phyloP scores from a whole-genome alignment of 2,329 filamentous ascomycete species.

The Venturia pyrina region DNA sequence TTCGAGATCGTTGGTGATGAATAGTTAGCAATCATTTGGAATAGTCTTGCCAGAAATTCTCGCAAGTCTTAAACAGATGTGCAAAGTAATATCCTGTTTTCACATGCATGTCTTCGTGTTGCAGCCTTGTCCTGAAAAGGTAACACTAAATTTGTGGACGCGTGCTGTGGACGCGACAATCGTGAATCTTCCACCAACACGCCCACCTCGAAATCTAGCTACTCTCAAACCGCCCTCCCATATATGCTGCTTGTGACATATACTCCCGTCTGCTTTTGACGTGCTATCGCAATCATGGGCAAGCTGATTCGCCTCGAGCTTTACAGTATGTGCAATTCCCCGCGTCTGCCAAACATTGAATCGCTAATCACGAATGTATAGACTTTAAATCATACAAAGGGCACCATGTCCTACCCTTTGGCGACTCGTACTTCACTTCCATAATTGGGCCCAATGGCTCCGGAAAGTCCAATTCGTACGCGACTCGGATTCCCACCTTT shows the following conservation, averaged over 20 bases:
- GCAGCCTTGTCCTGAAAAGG: neutral
- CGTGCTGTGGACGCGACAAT: neutral
- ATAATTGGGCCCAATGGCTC: conserved; percentile 99
- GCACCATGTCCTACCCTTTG: conserved; percentile 86
- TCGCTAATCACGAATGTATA: conserved; percentile 29
- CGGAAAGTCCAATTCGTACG: conserved; percentile 94
- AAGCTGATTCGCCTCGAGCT: conserved; percentile 93
- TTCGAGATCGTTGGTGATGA: neutral
- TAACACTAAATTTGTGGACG: neutral
- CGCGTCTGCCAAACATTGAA: conserved; percentile 9
- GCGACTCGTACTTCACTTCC: conserved; percentile 97
- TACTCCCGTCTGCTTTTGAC: neutral
- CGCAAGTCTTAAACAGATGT: neutral
- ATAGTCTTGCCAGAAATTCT: neutral
- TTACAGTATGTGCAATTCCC: conserved; percentile 58
- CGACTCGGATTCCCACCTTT: conserved; percentile 17
- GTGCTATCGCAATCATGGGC: conserved; percentile 52
- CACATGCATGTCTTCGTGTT: neutral
- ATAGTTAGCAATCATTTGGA: neutral
- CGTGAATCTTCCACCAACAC: neutral
- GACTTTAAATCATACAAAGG: conserved; percentile 99
- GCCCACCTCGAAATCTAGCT: neutral
- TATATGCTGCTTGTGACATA: neutral
- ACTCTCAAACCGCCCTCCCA: neutral
- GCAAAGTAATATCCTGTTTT: neutral